Base-by-base conservation (phyloP, 768 basidiomycete species). In the Paxillus involutus region DNA sequence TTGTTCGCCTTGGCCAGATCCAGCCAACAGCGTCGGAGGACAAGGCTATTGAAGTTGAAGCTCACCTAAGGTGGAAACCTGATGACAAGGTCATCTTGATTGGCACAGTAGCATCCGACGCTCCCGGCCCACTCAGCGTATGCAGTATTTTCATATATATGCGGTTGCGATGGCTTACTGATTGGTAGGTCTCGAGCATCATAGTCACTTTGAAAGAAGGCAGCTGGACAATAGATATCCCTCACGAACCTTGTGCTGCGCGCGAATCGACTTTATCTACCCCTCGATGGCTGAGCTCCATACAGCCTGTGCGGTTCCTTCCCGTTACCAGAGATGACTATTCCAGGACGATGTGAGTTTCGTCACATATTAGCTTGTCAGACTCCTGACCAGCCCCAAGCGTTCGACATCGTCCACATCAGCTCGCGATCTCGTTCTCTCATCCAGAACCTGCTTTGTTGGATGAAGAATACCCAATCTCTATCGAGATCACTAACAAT, bases 381-480 rank as follows among this genome's bases (percentile, higher is more conserved):
- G 39, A 44, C 32, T 12, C 13, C 35, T 26, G 44, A 19, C 56
- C 58, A 55, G 46, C 52, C 41, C 37, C 6, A 36, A 90, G 87
- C 19, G 79, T 90, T 40, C 82, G 79, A 46, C 78, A 86, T 57
- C 81, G 81, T 19, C 78, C 84, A 0, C 90, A 91, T 56, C 68
- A 70, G 0, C 61, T 96, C 4, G 60, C 70, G 4, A 71, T 91
- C 17, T 71, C 75, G 0, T 65, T 94, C 43, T 67, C 75, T 1
- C 86, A 93, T 53, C 71, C 79, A 0, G 68, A 79, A 2, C 88
- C 89, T 0, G 92, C 91, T 1, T 90, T 87, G 66, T 69, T 96
- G 35, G 86, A 89, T 57, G 95, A 97, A 67, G 78, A 80, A 43
- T 91, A 89, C 63, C 85, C 89, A 0, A 86, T 98, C 59, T 65